phyloP scores from a whole-genome alignment of 2,329 filamentous ascomycete species.

The Nothophoma quercina region DNA sequence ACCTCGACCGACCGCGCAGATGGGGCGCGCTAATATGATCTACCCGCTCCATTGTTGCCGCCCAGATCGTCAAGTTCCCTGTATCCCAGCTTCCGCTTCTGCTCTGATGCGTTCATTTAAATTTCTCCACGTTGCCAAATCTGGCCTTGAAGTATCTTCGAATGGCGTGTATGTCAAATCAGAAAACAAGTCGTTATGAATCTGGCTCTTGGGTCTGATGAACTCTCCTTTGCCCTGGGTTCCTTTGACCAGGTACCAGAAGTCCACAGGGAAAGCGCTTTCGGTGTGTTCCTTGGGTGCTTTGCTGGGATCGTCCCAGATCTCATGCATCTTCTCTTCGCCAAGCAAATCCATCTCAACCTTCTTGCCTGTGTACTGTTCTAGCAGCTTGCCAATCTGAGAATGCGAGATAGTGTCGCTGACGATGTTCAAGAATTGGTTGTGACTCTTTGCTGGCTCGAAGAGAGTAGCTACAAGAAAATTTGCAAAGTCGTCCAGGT shows the following conservation, averaged over 20 bases:
- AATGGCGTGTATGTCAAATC: not conserved
- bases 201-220: conserved; percentile 11
- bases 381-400: conserved; percentile 21
- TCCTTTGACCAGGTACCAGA: conserved; percentile 20
- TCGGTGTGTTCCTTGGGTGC: conserved; percentile 4
- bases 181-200: conserved; percentile 7
- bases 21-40: not conserved
- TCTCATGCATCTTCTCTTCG: conserved; percentile 26
- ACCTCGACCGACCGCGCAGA: not conserved
- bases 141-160: not conserved
- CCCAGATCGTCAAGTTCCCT: not conserved
- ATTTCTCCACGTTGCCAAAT: not conserved
- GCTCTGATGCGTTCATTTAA: not conserved
- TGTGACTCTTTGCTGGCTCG: conserved; percentile 30
- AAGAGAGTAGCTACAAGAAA: conserved; percentile 35
- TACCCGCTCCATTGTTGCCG: not conserved
- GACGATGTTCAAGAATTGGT: conserved; percentile 30
- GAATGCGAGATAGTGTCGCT: conserved; percentile 33
- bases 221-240: conserved; percentile 12
- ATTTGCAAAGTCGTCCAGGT: conserved; percentile 34
- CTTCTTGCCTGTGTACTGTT: not conserved
- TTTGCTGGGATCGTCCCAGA: conserved; percentile 8
- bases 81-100: not conserved
- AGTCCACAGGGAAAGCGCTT: conserved; percentile 11
- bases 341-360: not conserved